Percentiles rank a stretch among this genome's conserved stretches.
Conservation (phyloP, 352 stramenopile genomes). For the Phytopythium sindhum region DNA sequence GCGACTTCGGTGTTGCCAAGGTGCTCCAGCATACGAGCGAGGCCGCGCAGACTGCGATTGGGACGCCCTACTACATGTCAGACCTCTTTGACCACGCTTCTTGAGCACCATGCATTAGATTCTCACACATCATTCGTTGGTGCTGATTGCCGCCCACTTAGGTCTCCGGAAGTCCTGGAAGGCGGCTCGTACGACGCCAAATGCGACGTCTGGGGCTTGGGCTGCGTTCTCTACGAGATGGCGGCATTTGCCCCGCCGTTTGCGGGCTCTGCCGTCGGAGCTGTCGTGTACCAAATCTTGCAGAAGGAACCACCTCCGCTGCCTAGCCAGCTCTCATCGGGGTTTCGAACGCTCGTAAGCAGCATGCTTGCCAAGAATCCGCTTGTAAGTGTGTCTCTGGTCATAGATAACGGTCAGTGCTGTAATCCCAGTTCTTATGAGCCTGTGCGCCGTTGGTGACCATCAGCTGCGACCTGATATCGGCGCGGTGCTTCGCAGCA, state of each 20-base stretch:
- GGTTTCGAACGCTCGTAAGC: constrained; percentile 23
- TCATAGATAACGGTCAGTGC: background rate
- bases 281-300: constrained; percentile 59
- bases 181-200: constrained; percentile 60
- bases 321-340: constrained; percentile 22
- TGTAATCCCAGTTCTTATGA: background rate
- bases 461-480: constrained; percentile 23
- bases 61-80: constrained; percentile 77
- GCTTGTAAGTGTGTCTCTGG: background rate
- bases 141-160: constrained; percentile 6
- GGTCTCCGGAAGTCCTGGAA: constrained; percentile 71
- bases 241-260: constrained; percentile 58
- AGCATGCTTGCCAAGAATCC: constrained; percentile 47
- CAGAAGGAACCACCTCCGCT: constrained; percentile 25
- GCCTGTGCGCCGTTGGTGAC: background rate
- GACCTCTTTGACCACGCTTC: background rate
- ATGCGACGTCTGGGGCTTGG: constrained; percentile 83
- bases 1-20: constrained; percentile 64
- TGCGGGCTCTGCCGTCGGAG: constrained; percentile 43
- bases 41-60: constrained; percentile 49
- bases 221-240: constrained; percentile 83
- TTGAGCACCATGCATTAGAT: background rate
- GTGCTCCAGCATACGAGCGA: constrained; percentile 41
- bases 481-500: constrained; percentile 16
- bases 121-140: background rate